Evolutionary conservation across 371 early-diverging fungal genomes (phyloP).

Genomic region (Apophysomyces trapeziformis): DNA sequence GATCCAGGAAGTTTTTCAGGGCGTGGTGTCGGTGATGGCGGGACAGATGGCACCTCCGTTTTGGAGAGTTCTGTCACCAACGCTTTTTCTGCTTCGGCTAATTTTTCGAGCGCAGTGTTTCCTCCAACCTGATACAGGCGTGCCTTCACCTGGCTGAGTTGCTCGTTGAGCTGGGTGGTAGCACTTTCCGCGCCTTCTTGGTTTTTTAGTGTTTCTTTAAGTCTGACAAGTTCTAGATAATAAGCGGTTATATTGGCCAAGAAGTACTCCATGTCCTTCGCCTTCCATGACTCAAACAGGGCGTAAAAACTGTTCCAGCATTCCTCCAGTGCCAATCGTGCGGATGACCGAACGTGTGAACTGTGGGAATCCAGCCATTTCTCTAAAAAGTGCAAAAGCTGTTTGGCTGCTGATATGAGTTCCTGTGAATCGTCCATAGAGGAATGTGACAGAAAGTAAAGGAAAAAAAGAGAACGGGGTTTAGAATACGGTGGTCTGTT

Average conservation of each 20-base stretch:
- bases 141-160: conserved; percentile 38
- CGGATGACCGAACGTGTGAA: conserved; percentile 25
- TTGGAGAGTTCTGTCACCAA: conserved; percentile 4
- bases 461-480: conserved; percentile 11
- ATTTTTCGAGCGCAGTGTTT: conserved; percentile 23
- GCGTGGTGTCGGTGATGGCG: conserved; percentile 31
- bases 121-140: conserved; percentile 39
- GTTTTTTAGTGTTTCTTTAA: conserved; percentile 68
- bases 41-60: conserved; percentile 13
- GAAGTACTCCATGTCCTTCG: conserved; percentile 63
- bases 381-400: conserved; percentile 60
- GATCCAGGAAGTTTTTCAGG: conserved; percentile 13
- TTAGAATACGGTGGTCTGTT: conserved; percentile 7
- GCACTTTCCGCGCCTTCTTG: conserved; percentile 58
- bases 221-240: conserved; percentile 68
- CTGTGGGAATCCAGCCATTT: conserved; percentile 49
- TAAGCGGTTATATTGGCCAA: conserved; percentile 67
- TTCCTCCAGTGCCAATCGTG: conserved; percentile 45
- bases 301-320: conserved; percentile 63
- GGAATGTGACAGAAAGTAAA: background rate
- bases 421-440: conserved; percentile 33
- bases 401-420: conserved; percentile 44
- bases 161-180: conserved; percentile 62
- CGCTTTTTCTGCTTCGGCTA: conserved; percentile 25
- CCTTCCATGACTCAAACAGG: conserved; percentile 76